Evolutionary conservation across 1,284 basidiomycete genomes (phyloP), one percentile per base, ranked within the genome.

Genomic region (Ustilago trichophora): DNA sequence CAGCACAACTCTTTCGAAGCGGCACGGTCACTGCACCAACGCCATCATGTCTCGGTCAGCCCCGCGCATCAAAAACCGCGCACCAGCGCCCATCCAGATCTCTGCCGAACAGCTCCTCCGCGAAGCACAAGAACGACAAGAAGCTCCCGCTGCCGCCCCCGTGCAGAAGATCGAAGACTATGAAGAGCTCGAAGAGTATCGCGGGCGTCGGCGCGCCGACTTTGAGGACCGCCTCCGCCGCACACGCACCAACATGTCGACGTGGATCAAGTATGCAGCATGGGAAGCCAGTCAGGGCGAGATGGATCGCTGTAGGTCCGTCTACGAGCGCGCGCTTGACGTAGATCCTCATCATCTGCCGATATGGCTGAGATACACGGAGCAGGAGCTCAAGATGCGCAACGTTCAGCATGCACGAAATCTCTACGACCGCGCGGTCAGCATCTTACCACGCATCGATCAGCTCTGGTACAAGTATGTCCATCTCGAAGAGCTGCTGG

Each of bases 361-460:
- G 71, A 85, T 98, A 65, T 99, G 96, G 96, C 85, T 96, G 53
- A 89, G 88, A 71, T 98, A 98, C 83, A 91, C 91, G n/a, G 96
- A 98, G 83, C 93, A 93, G 88, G 96, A 98, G 83, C 87, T 99
- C 67, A 97, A 96, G 83, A 90, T 91, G 18, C 89, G 95, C 67
- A 98, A 98, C 79, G 91, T 98, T 43, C 91, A 97, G 80, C 95
- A 98, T 77, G 89, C 95, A 0, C 89, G 96, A 57, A 99, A 99
- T 83, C 86, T 98, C 19, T 97, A 92, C 82, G 96, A 99, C 84
- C 88, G 96, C 56, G 92, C 93, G 3, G 93, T 98, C 51, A 96
- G 94, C 10, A 87, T 98, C 2, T 88, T 99, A 22, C 95, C 96
- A 6, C 89, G 96, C 32, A 89, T 98, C 47, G 94, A 99, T 74